Base-by-base conservation (phyloP, 2,329 filamentous ascomycete genomes). In the Penicillium sp. region DNA sequence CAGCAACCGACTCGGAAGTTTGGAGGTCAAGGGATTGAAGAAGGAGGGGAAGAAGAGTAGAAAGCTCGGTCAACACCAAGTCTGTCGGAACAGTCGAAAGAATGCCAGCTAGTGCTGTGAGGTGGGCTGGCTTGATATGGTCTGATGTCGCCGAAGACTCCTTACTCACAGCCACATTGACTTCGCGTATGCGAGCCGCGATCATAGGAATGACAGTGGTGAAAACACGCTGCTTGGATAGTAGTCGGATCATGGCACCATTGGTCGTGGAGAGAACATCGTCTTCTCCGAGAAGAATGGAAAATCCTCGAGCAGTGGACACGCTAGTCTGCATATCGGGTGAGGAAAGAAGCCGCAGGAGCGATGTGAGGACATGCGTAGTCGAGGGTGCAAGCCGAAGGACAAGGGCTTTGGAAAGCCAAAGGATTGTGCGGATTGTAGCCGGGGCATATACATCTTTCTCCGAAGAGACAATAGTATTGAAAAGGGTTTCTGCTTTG, bases 211-310 rank as follows among this genome's bases (percentile, higher is more conserved):
- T 71, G 4, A 82, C 71, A 12, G 80, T 76, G 28, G 74, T 75
- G 66, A 86, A 85, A 36, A 79, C 74, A 51, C 79, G 81, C 58
- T 86, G 83, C 59, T 82, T 83, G 54, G 80, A 77, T 2, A 86
- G 71, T 3, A 81, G 72, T 3, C 82, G 78, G 34, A 85, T 76
- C 13, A 75, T 74, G 51, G 81, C 83, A 52, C 81, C 76, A 56
- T 85, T 85, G 34, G 74, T 67, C 50, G 79, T 75, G 9, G 74
- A 80, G 33, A 86, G 67, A 24, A 85, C 69, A 52, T 83, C 79
- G 54, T 84, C 81, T 2, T 80, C 74, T 26, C 78, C 72, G 4
- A 85, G 73, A 3, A 86, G 73, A 7, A 78, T 77, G 11, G 74
- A 66, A 57, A 86, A 85, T 26, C 78, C 76, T 41, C 75, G 74